phyloP scores from a whole-genome alignment of 2,329 filamentous ascomycete genomes.

The Fusarium verticillioides region DNA sequence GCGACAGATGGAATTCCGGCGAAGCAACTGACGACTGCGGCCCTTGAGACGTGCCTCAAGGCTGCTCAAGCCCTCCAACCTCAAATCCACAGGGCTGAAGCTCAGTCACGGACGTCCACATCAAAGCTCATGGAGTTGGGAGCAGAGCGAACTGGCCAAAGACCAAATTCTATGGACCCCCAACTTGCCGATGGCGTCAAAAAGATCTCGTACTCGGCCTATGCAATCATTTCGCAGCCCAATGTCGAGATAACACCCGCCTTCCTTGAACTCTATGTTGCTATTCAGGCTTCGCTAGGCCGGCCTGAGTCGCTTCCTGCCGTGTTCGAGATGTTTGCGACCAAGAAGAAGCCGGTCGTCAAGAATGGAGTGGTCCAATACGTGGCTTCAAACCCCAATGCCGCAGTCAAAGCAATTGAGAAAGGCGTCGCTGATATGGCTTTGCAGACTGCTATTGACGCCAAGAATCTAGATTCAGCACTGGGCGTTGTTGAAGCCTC shows the following conservation, averaged over 20 bases:
- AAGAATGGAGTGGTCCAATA: slow-evolving; percentile 69
- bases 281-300: slow-evolving; percentile 77
- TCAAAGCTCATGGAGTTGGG: slow-evolving; percentile 64
- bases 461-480: slow-evolving; percentile 80
- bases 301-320: slow-evolving; percentile 81
- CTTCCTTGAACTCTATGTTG: slow-evolving; percentile 79
- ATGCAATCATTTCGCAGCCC: slow-evolving; percentile 76
- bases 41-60: slow-evolving; percentile 58
- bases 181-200: slow-evolving; percentile 59
- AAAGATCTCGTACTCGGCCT: slow-evolving; percentile 69
- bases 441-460: slow-evolving; percentile 81
- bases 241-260: slow-evolving; percentile 82
- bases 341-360: slow-evolving; percentile 78
- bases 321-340: slow-evolving; percentile 83
- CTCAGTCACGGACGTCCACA: slow-evolving; percentile 58
- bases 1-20: slow-evolving; percentile 58
- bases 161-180: slow-evolving; percentile 45
- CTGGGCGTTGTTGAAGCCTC: slow-evolving; percentile 79
- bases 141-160: slow-evolving; percentile 48
- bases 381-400: slow-evolving; percentile 72
- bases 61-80: slow-evolving; percentile 58
- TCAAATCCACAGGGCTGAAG: slow-evolving; percentile 53
- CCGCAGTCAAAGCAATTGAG: slow-evolving; percentile 77
- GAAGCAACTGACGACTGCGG: slow-evolving; percentile 55
- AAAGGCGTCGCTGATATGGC: slow-evolving; percentile 76